A percentile compares a stretch with the other conserved stretches of the same genome.
These are phyloP conservation scores for Metarhizium anisopliae DNA, from an alignment of 2,329 filamentous ascomycete genomes.

Conservation along the genomic window DNA sequence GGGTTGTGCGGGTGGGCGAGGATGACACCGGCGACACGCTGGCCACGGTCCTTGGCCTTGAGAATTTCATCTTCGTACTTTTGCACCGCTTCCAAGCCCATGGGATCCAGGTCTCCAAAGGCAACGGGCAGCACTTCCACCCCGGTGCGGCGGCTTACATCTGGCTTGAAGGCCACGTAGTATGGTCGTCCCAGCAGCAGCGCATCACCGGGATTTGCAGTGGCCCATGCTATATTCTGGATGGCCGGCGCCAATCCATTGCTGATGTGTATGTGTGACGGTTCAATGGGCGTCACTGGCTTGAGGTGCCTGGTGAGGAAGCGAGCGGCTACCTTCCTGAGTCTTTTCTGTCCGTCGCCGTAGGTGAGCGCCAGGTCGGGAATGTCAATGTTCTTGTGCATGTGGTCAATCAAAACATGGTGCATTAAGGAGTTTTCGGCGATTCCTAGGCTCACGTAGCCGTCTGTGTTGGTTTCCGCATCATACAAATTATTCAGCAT, in stretches of 20 bases:
- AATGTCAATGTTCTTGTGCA: slow-evolving; percentile 28
- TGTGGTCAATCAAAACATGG: slow-evolving; percentile 30
- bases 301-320: slow-evolving; percentile 27
- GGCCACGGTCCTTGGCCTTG: slow-evolving; percentile 26
- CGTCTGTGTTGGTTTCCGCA: slow-evolving; percentile 28
- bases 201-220: slow-evolving; percentile 29
- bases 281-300: slow-evolving; percentile 18
- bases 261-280: slow-evolving; percentile 25
- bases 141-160: slow-evolving; percentile 32
- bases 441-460: slow-evolving; percentile 40
- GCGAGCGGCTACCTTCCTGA: slow-evolving; percentile 20
- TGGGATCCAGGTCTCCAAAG: slow-evolving; percentile 34
- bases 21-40: slow-evolving; percentile 36
- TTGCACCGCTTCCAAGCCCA: slow-evolving; percentile 28
- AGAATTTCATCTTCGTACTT: slow-evolving; percentile 35
- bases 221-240: slow-evolving; percentile 29
- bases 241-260: slow-evolving; percentile 32
- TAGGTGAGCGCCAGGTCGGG: slow-evolving; percentile 27
- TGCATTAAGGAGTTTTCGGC: slow-evolving; percentile 47
- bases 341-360: slow-evolving; percentile 28
- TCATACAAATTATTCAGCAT: slow-evolving; percentile 36
- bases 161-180: slow-evolving; percentile 39
- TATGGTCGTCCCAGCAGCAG: slow-evolving; percentile 32
- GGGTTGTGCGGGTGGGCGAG: slow-evolving; percentile 44
- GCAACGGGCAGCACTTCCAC: slow-evolving; percentile 32